Evolutionary conservation across 257 asterid species (phyloP).

Genomic region (Gardenia jasminoides): DNA sequence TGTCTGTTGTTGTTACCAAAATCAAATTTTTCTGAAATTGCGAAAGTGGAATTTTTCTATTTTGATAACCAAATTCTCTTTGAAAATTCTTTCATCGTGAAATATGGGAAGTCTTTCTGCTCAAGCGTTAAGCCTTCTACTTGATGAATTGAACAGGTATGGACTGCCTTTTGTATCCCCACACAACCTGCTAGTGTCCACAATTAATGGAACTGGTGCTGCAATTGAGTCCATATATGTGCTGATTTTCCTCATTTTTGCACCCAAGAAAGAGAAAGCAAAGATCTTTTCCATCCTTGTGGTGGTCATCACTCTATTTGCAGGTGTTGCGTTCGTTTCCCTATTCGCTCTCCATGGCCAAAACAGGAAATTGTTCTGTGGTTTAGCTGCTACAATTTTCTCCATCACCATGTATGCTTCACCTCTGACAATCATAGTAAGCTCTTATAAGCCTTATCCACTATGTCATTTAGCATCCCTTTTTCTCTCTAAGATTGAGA

Average conservation of each 20-base stretch:
- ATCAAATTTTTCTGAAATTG: neutral
- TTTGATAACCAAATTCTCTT: neutral
- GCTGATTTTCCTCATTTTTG: slow-evolving; percentile 51
- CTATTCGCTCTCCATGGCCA: slow-evolving; percentile 63
- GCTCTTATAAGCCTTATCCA: slow-evolving; percentile 13
- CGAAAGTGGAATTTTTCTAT: neutral
- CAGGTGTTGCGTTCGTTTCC: slow-evolving; percentile 50
- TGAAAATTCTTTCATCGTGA: neutral
- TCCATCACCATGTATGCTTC: slow-evolving; percentile 86
- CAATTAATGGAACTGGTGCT: slow-evolving; percentile 73
- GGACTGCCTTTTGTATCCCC: slow-evolving; percentile 92
- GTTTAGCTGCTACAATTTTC: slow-evolving; percentile 72
- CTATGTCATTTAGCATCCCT: neutral
- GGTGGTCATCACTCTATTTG: slow-evolving; percentile 45
- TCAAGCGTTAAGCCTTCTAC: neutral
- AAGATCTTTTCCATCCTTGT: slow-evolving; percentile 51
- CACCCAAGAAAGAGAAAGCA: slow-evolving; percentile 55
- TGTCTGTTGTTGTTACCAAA: neutral
- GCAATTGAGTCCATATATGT: slow-evolving; percentile 55
- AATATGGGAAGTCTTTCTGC: neutral
- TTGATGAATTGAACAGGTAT: slow-evolving; percentile 51
- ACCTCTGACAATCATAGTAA: slow-evolving; percentile 70
- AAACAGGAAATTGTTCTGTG: slow-evolving; percentile 61
- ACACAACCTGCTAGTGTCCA: slow-evolving; percentile 66
- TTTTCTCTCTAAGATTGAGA: neutral